Conservation (phyloP, 2,329 filamentous ascomycete genomes). For the Xylaria arbuscula region DNA sequence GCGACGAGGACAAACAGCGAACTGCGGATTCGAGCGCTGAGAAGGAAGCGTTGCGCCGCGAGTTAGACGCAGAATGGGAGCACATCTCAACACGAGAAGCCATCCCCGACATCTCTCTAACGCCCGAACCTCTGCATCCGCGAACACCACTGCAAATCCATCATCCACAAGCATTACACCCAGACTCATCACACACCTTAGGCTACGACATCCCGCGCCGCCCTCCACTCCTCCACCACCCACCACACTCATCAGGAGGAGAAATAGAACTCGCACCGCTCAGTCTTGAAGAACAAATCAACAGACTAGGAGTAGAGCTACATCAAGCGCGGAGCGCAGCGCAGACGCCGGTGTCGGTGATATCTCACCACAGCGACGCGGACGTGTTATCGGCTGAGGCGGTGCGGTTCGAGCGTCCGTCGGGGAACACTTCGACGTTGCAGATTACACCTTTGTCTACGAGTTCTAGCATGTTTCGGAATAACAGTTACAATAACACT, state of each 20-base stretch:
- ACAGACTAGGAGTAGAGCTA: constrained; percentile 33
- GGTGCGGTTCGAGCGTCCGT: constrained; percentile 51
- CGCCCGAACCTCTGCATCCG: constrained; percentile 28
- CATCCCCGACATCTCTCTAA: constrained; percentile 24
- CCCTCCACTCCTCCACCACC: constrained; percentile 19
- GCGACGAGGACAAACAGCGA: constrained; percentile 35
- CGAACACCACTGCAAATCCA: constrained; percentile 13
- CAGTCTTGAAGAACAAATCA: constrained; percentile 32
- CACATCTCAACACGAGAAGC: constrained; percentile 25
- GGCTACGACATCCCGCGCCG: constrained; percentile 16
- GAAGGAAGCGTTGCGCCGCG: constrained; percentile 41
- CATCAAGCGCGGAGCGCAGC: constrained; percentile 34
- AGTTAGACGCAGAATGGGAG: constrained; percentile 44
- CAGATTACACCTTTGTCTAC: constrained; percentile 39
- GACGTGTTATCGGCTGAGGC: constrained; percentile 57
- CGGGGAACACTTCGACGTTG: constrained; percentile 31
- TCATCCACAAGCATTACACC: not conserved
- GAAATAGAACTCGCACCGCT: not conserved
- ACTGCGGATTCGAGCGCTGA: constrained; percentile 15
- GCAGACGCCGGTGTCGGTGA: constrained; percentile 32
- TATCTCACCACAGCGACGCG: constrained; percentile 52
- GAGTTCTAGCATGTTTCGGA: constrained; percentile 43
- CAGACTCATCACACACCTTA: constrained; percentile 4
- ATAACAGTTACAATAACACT: not conserved
- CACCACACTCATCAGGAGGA: not conserved